Evolutionary conservation across 352 stramenopile species (phyloP).

Genomic region (Blastocystis hominis): DNA sequence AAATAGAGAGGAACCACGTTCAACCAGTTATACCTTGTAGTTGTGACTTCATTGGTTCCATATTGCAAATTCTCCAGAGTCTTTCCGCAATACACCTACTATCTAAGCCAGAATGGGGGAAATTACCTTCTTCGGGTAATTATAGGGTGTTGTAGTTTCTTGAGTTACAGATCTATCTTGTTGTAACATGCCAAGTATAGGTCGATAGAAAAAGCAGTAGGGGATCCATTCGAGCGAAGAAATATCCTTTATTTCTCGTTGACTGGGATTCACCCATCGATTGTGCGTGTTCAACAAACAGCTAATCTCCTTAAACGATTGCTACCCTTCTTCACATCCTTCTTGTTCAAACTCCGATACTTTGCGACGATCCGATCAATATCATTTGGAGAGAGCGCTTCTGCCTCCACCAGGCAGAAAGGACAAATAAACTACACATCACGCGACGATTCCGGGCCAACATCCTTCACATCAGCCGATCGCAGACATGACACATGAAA

Average conservation of each 20-base stretch:
- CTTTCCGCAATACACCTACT: slow-evolving; percentile 6
- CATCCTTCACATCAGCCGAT: neutral
- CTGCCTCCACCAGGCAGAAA: slow-evolving; percentile 16
- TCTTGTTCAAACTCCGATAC: neutral
- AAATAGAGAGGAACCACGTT: slow-evolving; percentile 32
- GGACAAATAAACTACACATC: slow-evolving; percentile 40
- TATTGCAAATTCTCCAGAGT: neutral
- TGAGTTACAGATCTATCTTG: neutral
- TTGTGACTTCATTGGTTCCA: slow-evolving; percentile 3
- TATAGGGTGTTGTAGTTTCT: neutral
- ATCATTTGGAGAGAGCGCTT: neutral
- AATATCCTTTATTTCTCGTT: neutral
- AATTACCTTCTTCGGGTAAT: slow-evolving; percentile 32
- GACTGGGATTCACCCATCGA: neutral
- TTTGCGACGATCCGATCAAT: neutral
- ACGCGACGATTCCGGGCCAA: neutral
- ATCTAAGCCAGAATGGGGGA: neutral
- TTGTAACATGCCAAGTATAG: neutral
- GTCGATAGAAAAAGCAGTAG: neutral
- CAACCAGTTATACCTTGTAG: slow-evolving; percentile 26
- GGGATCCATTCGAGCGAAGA: neutral
- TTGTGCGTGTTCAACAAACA: neutral
- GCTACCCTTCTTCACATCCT: neutral
- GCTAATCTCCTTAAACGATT: neutral
- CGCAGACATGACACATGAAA: slow-evolving; percentile 14